Percentiles rank a stretch among this genome's conserved stretches.
Evolutionary conservation across 257 asterid species (phyloP).

Genomic region (Haberlea rhodopensis): DNA sequence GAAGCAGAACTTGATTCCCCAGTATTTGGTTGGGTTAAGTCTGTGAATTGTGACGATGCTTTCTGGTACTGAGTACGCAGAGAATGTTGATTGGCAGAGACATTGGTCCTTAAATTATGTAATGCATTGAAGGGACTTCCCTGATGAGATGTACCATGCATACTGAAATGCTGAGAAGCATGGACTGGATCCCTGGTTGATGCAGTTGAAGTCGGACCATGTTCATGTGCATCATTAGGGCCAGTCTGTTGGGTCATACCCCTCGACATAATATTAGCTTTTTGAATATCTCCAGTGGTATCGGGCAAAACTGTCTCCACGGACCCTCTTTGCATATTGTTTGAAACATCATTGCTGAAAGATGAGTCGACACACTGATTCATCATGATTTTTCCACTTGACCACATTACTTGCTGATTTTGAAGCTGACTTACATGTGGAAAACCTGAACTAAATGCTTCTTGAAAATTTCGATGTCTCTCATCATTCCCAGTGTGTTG

Average conservation of each 20-base stretch:
- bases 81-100: slow-evolving; percentile 42
- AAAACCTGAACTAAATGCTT: slow-evolving; percentile 47
- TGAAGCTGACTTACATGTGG: slow-evolving; percentile 46
- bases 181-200: slow-evolving; percentile 32
- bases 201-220: slow-evolving; percentile 36
- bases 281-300: slow-evolving; percentile 34
- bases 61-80: slow-evolving; percentile 36
- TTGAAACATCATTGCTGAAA: slow-evolving; percentile 32
- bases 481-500: slow-evolving; percentile 39
- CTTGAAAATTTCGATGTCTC: slow-evolving; percentile 43
- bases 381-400: slow-evolving; percentile 43
- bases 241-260: slow-evolving; percentile 32
- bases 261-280: slow-evolving; percentile 34
- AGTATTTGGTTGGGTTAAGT: slow-evolving; percentile 42
- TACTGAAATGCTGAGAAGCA: slow-evolving; percentile 38
- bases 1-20: slow-evolving; percentile 53
- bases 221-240: slow-evolving; percentile 36
- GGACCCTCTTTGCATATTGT: slow-evolving; percentile 43
- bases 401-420: slow-evolving; percentile 41
- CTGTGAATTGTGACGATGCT: slow-evolving; percentile 36
- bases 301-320: slow-evolving; percentile 39
- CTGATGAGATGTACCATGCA: slow-evolving; percentile 33
- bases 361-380: slow-evolving; percentile 38
- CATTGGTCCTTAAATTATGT: slow-evolving; percentile 45
- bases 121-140: slow-evolving; percentile 32